Evolutionary conservation across 140 eudicot species (phyloP).

Genomic region (Flaveria floridana): DNA sequence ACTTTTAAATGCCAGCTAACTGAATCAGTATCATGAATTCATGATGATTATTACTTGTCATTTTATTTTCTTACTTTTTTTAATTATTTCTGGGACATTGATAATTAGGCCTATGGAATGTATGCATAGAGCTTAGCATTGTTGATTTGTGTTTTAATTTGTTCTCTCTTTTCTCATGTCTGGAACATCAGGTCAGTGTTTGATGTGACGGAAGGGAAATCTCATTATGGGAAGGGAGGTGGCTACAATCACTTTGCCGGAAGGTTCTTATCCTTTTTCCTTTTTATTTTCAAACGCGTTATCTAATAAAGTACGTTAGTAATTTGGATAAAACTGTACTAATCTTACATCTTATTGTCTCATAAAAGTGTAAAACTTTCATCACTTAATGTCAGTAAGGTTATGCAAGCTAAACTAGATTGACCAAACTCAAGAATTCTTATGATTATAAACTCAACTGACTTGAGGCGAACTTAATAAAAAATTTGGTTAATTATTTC

Average conservation of each 20-base stretch:
- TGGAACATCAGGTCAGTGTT: constrained; percentile 69
- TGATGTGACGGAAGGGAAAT: constrained; percentile 87
- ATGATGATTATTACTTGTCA: neutral
- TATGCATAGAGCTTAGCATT: neutral
- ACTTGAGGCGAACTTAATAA: neutral
- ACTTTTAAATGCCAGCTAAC: neutral
- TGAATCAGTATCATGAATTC: neutral
- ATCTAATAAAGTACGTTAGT: neutral
- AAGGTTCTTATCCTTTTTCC: constrained; percentile 44
- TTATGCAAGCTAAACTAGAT: neutral
- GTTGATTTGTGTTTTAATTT: neutral
- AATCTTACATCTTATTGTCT: neutral
- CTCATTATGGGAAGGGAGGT: constrained; percentile 90
- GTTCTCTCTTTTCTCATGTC: neutral
- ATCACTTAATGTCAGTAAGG: neutral
- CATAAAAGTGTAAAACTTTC: constrained; percentile 8
- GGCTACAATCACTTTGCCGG: constrained; percentile 92
- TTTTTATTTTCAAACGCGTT: neutral
- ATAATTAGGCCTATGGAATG: neutral
- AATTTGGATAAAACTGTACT: neutral
- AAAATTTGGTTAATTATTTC: neutral
- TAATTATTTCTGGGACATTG: neutral
- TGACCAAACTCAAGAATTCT: neutral
- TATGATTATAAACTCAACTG: neutral
- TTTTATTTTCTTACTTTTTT: neutral